These are phyloP conservation scores for Herpomyces periplanetae DNA, from an alignment of 2,329 filamentous ascomycete species.

Conservation along the genomic window DNA sequence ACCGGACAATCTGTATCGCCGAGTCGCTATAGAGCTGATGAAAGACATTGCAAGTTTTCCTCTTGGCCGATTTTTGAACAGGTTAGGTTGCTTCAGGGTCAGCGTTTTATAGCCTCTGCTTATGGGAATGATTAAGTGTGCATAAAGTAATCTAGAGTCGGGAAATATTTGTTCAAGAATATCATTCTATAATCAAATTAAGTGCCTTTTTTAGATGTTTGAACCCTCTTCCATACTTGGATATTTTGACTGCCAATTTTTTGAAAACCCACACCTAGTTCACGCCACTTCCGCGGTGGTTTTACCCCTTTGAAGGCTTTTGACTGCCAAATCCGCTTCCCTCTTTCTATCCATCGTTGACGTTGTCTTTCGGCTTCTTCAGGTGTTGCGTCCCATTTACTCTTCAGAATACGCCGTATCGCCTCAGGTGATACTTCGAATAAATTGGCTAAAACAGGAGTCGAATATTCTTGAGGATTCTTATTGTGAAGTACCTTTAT, in stretches of 20 bases:
- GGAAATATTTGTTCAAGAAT: conserved; percentile 1
- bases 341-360: conserved; percentile 18
- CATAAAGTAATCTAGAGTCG: neutral
- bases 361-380: conserved; percentile 15
- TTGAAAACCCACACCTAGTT: conserved; percentile 7
- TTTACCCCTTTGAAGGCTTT: conserved; percentile 20
- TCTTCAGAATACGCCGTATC: conserved; percentile 46
- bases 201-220: conserved; percentile 1
- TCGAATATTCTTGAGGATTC: conserved; percentile 37
- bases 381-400: conserved; percentile 24
- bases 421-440: conserved; percentile 65
- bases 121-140: too few species aligned
- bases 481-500: conserved; percentile 45
- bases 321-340: conserved; percentile 17
- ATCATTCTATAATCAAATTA: conserved; percentile 1
- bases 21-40: too few species aligned
- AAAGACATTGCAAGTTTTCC: too few species aligned
- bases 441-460: conserved; percentile 24
- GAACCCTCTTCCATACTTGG: neutral
- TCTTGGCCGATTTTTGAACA: too few species aligned
- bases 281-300: conserved; percentile 19
- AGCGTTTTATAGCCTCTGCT: too few species aligned
- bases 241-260: conserved; percentile 3
- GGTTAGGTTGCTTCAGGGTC: too few species aligned
- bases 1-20: too few species aligned